Percentiles rank a stretch among this genome's conserved stretches.
Conservation (phyloP, 768 basidiomycete species). For the Gloeostereum incarnatum region DNA sequence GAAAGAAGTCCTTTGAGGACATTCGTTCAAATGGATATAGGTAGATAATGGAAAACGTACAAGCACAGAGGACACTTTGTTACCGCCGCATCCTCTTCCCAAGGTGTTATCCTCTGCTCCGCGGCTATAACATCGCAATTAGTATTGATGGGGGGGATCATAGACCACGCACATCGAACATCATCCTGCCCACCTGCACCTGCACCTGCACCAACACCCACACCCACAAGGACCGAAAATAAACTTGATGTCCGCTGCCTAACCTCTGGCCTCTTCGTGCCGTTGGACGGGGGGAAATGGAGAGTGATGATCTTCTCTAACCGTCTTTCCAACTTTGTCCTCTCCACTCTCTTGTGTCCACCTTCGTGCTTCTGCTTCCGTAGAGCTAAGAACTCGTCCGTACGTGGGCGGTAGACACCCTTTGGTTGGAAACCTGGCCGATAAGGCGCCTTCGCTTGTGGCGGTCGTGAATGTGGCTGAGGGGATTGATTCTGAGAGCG, state of each 20-base stretch:
- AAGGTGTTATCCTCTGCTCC: constrained; percentile 91
- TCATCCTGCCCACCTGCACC: constrained; percentile 44
- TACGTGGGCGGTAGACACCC: constrained; percentile 71
- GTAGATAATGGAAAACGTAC: constrained; percentile 29
- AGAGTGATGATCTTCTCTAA: constrained; percentile 80
- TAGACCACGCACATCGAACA: constrained; percentile 49
- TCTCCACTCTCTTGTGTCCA: constrained; percentile 54
- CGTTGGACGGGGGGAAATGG: constrained; percentile 39
- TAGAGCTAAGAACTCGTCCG: constrained; percentile 67
- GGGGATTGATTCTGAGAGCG: too few species aligned
- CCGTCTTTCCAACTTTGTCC: constrained; percentile 75
- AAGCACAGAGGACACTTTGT: constrained; percentile 80
- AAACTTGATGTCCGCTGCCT: neutral
- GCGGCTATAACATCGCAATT: constrained; percentile 50
- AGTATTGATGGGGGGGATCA: neutral
- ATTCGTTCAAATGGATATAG: neutral
- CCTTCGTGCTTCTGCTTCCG: constrained; percentile 30
- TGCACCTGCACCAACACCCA: constrained; percentile 43
- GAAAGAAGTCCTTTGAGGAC: constrained; percentile 53
- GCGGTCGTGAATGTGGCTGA: too few species aligned
- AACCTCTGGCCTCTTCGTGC: neutral
- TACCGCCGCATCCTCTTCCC: constrained; percentile 78
- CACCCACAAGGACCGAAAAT: constrained; percentile 41
- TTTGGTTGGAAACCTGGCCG: constrained; percentile 90
- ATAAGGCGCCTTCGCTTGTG: too few species aligned